Evolutionary conservation across 1,284 basidiomycete species (phyloP), one percentile per base, ranked within the genome.

Genomic region (Ustilago vetiveriae): DNA sequence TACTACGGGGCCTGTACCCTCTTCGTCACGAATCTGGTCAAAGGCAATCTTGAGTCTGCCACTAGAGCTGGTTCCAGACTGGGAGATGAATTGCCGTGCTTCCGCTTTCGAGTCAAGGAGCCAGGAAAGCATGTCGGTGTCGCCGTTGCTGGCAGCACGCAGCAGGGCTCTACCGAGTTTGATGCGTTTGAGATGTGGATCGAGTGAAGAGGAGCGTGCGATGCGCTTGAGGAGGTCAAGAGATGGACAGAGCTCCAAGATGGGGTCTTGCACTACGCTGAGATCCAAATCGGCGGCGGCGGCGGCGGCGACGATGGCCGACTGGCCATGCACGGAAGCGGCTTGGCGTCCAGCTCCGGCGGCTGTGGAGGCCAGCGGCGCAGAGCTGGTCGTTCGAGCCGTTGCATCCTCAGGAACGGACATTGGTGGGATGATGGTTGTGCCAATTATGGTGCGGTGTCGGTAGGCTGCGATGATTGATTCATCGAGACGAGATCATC

Each of bases 101-200:
- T 60, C 53, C 13, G 52, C 53, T 9, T 46, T 43, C 2, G 58
- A 55, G 13, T 75, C 63, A 30, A 75, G 64, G 32, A 78, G 41
- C 75, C 76, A 78, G 32, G 65, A 50, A 16, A 76, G 67, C 51
- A 76, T 69, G 53, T 76, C 72, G 49, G 53, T 70, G 41, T 78
- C 74, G 14, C 75, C 76, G 29, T 59, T 64, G 51, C 72, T 72
- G 39, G 68, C 43, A 8, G 72, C 67, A 36, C 72, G 49, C 9
- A 78, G 57, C 3, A 77, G 56, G 0, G 65, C 69, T 27, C 43
- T 52, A 38, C 27, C 35, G 30, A 74, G 65, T 19, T 68, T 62
- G 17, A 50, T 44, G 30, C 45, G 50, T 30, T 69, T 69, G 48
- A 33, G 27, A 5, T 47, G 23, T 8, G 9, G 17, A 29, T 51